Evolutionary conservation across 164 flowering plant species (phyloP).

Genomic region (Dillenia turbinata): DNA sequence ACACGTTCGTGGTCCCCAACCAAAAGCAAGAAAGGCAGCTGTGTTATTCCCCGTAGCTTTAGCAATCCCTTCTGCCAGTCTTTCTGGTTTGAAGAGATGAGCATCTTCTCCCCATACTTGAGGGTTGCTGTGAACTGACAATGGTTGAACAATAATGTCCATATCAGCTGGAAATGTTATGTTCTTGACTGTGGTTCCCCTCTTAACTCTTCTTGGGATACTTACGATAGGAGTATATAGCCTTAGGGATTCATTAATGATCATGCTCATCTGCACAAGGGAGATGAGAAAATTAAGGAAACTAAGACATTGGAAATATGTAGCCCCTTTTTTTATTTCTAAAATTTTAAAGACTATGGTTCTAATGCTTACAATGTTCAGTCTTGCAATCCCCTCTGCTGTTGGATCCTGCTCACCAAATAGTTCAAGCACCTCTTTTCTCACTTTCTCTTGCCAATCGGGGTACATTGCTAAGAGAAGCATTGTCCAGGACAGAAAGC

Average conservation of each 20-base stretch:
- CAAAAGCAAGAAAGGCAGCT: slow-evolving; percentile 36
- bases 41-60: slow-evolving; percentile 22
- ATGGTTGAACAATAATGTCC: slow-evolving; percentile 14
- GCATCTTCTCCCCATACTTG: slow-evolving; percentile 48
- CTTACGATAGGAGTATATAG: slow-evolving; percentile 27
- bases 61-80: slow-evolving; percentile 43
- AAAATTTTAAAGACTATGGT: too few species aligned
- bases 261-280: slow-evolving; percentile 33
- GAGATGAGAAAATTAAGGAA: not conserved
- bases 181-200: slow-evolving; percentile 21
- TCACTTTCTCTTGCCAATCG: slow-evolving; percentile 49
- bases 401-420: slow-evolving; percentile 24
- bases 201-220: slow-evolving; percentile 9
- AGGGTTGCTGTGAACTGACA: slow-evolving; percentile 32
- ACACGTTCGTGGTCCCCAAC: slow-evolving; percentile 38
- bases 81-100: slow-evolving; percentile 44
- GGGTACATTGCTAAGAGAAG: slow-evolving; percentile 10
- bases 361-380: slow-evolving; percentile 24
- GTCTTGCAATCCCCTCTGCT: slow-evolving; percentile 23
- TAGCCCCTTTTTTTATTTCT: too few species aligned
- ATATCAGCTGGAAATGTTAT: slow-evolving; percentile 17
- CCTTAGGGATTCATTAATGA: slow-evolving; percentile 40
- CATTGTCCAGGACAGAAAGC: slow-evolving; percentile 12
- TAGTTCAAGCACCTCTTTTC: slow-evolving; percentile 28
- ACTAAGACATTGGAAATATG: too few species aligned